Evolutionary conservation across 257 asterid species (phyloP).

Genomic region (Plectranthus barbatus): DNA sequence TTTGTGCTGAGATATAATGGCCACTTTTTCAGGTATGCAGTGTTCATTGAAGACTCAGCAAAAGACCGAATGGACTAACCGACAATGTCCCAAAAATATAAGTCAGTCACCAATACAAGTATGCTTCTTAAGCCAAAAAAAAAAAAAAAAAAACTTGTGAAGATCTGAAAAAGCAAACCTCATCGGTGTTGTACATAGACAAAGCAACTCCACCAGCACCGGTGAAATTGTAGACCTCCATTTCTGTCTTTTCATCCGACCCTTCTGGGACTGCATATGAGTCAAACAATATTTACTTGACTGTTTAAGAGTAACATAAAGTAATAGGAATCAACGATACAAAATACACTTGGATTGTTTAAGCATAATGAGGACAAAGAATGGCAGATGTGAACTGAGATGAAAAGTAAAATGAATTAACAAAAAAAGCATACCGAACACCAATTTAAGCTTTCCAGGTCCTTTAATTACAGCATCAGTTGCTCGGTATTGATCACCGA

Average conservation of each 20-base stretch:
- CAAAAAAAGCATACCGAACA: conserved; percentile 55
- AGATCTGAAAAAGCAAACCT: conserved; percentile 47
- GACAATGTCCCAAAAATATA: conserved; percentile 8
- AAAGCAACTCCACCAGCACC: conserved; percentile 98
- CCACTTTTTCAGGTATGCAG: conserved; percentile 89
- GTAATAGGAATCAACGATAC: not conserved
- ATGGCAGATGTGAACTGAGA: not conserved
- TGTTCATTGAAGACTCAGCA: conserved; percentile 93
- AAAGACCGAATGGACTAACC: conserved; percentile 74
- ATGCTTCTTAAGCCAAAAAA: no score
- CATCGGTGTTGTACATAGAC: conserved; percentile 98
- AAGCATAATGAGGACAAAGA: not conserved
- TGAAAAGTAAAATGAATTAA: not conserved
- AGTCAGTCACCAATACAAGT: conserved; percentile 7
- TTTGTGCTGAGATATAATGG: conserved; percentile 98
- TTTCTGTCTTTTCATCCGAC: conserved; percentile 52
- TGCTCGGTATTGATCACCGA: conserved; percentile 95
- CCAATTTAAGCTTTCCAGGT: conserved; percentile 90
- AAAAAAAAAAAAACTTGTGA: not conserved
- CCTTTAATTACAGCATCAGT: conserved; percentile 91
- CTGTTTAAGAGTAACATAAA: not conserved
- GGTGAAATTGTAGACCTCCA: conserved; percentile 85
- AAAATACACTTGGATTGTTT: not conserved
- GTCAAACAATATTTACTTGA: not conserved
- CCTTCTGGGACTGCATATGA: conserved; percentile 80